Percentiles rank a stretch among this genome's conserved stretches.
Conservation (phyloP, 2,329 filamentous ascomycete species). For the Emergomyces africanus region DNA sequence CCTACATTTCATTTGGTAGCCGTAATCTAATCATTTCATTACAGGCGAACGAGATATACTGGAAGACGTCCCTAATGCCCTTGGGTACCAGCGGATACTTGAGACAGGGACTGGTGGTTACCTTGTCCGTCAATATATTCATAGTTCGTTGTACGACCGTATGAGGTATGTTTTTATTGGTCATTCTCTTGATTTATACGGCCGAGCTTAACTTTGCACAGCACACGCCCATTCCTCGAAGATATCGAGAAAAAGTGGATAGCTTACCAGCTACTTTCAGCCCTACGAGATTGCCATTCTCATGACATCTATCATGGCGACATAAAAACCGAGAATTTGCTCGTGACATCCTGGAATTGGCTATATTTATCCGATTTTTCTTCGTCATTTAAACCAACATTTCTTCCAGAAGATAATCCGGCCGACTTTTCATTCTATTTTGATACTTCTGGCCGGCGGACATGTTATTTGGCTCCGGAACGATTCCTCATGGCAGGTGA, state of each 20-base stretch:
- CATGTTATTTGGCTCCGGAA: slow-evolving; percentile 91
- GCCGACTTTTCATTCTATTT: slow-evolving; percentile 98
- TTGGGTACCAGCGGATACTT: slow-evolving; percentile 79
- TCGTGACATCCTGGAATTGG: slow-evolving; percentile 99
- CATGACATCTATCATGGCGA: slow-evolving; percentile 90
- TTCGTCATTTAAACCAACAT: slow-evolving; percentile 85
- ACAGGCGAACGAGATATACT: slow-evolving; percentile 67
- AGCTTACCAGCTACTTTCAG: slow-evolving; percentile 87
- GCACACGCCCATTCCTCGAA: slow-evolving; percentile 90
- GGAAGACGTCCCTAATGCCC: slow-evolving; percentile 74
- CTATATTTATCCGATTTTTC: slow-evolving; percentile 97
- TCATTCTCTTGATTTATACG: not conserved
- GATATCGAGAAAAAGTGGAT: slow-evolving; percentile 99
- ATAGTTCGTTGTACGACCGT: slow-evolving; percentile 93
- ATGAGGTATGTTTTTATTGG: slow-evolving; percentile 41
- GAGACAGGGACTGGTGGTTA: slow-evolving; percentile 89
- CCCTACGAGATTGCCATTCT: slow-evolving; percentile 79
- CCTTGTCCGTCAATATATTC: slow-evolving; percentile 85
- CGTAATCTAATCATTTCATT: slow-evolving; percentile 10
- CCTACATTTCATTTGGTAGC: not conserved
- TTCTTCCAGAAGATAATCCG: slow-evolving; percentile 89
- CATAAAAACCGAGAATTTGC: slow-evolving; percentile 94
- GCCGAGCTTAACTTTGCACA: slow-evolving; percentile 29
- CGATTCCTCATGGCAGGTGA: slow-evolving; percentile 66
- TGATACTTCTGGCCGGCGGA: slow-evolving; percentile 78